Evolutionary conservation across 768 basidiomycete species (phyloP).

Genomic region (Boletellus sp.): DNA sequence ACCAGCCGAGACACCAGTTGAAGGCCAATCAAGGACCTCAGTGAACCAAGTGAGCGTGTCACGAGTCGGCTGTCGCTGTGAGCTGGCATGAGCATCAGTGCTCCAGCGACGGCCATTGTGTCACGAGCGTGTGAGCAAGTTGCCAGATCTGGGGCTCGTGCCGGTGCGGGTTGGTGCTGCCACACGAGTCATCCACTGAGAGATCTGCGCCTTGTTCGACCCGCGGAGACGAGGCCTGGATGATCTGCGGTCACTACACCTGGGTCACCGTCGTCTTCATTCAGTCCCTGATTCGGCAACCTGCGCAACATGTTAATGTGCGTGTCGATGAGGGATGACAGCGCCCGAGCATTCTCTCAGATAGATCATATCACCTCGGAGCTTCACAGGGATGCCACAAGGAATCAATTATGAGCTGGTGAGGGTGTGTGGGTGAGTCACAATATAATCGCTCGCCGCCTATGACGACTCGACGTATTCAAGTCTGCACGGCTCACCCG

Average conservation of each 20-base stretch:
- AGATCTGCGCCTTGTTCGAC: not conserved
- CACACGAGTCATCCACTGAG: too few relatives aligned
- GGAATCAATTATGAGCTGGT: not conserved
- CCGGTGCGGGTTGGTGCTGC: too few relatives aligned
- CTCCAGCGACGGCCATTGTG: too few relatives aligned
- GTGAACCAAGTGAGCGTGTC: slow-evolving; percentile 37
- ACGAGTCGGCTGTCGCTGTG: slow-evolving; percentile 17
- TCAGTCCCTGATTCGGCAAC: not conserved
- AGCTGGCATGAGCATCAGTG: too few relatives aligned
- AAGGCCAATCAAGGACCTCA: slow-evolving; percentile 72
- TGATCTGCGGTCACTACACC: not conserved
- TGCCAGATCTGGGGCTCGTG: too few relatives aligned
- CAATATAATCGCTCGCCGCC: not conserved
- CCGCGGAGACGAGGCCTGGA: not conserved
- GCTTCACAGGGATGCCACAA: not conserved
- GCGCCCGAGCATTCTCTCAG: not conserved
- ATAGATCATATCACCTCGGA: not conserved
- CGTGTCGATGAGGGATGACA: not conserved
- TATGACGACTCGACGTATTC: not conserved
- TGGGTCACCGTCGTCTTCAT: not conserved
- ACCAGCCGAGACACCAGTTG: slow-evolving; percentile 81
- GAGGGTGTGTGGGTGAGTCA: not conserved
- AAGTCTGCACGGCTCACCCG: not conserved
- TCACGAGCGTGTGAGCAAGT: too few relatives aligned
- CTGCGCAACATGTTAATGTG: not conserved